Evolutionary conservation across 176 grass and related monocot genomes (phyloP), one percentile per base, ranked within the genome.

Genomic region (Calamus simplicifolius): DNA sequence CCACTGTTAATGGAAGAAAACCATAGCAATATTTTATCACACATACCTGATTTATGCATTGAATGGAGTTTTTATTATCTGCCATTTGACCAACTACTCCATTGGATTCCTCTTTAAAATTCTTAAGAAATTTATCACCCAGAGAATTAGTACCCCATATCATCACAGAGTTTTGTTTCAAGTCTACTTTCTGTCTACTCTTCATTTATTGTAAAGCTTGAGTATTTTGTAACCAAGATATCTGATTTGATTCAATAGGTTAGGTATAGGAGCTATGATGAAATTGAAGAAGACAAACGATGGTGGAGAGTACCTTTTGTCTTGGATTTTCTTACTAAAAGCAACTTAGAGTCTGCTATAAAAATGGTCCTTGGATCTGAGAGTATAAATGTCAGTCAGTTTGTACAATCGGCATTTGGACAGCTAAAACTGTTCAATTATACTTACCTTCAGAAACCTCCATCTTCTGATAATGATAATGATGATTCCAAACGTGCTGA

Each of bases 301-400:
- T 87, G 91, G 91, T 90, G 91, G 91, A 80, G 57, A 77, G 80
- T 89, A 58, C 80, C 91, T 54, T 96, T 96, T 68, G 68, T 96
- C 61, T 90, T 86, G 25, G 86, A 96, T 62, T 72, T 90, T 70
- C 58, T 96, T 67, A 76, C 75, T 51, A 90, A 96, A 71, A 87
- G 70, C 69, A 82, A 60, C 60, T 72, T 87, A 73, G 91, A 77
- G 68, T 69, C 77, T 79, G 77, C 86, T 69, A 67, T 96, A 69
- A 85, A 80, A 73, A 73, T 19, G 4, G 71, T 87, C 51, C 68
- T 96, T 71, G 91, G 91, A 50, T 90, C 91, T 69, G 91, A 96
- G 19, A 79, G 83, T 78, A 71, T 90, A 80, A 96, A 90, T 66
- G 86, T 75, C 38, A 96, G 82, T 75, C 86, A 90, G 57, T 96